Conservation (phyloP, 106 monocot species). For the Allium cepa region DNA sequence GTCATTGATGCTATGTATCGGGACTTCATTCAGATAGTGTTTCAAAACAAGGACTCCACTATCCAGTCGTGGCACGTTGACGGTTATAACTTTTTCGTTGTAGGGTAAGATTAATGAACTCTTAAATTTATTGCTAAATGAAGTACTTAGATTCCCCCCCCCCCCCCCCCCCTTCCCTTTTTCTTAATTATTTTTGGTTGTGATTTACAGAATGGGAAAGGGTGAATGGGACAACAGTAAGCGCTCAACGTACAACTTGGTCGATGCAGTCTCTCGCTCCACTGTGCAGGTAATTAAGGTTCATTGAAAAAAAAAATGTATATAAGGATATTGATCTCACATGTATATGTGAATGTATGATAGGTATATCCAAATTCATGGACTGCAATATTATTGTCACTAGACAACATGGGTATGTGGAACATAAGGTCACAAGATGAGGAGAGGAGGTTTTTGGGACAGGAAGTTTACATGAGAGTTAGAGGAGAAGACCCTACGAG, state of each 20-base stretch:
- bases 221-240: slow-evolving; percentile 18
- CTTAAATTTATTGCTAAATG: not conserved
- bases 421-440: slow-evolving; percentile 1
- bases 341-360: not conserved
- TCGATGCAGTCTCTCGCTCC: slow-evolving; percentile 31
- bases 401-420: slow-evolving; percentile 11
- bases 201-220: slow-evolving; percentile 18
- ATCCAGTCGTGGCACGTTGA: slow-evolving; percentile 73
- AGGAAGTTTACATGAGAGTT: slow-evolving; percentile 11
- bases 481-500: slow-evolving; percentile 6
- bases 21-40: slow-evolving; percentile 35
- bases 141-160: no score
- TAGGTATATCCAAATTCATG: slow-evolving; percentile 6
- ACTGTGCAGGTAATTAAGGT: slow-evolving; percentile 25
- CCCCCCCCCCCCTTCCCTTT: no score
- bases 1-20: slow-evolving; percentile 18
- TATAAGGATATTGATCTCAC: no score
- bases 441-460: slow-evolving; percentile 9
- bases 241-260: slow-evolving; percentile 20
- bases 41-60: slow-evolving; percentile 22
- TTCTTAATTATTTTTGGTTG: not conserved
- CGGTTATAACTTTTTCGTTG: slow-evolving; percentile 64
- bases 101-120: slow-evolving; percentile 30
- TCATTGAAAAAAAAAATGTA: not conserved
- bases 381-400: not conserved